Evolutionary conservation across 352 stramenopile genomes (phyloP), one percentile per base, ranked within the genome.

Genomic region (Globisporangium polare): DNA sequence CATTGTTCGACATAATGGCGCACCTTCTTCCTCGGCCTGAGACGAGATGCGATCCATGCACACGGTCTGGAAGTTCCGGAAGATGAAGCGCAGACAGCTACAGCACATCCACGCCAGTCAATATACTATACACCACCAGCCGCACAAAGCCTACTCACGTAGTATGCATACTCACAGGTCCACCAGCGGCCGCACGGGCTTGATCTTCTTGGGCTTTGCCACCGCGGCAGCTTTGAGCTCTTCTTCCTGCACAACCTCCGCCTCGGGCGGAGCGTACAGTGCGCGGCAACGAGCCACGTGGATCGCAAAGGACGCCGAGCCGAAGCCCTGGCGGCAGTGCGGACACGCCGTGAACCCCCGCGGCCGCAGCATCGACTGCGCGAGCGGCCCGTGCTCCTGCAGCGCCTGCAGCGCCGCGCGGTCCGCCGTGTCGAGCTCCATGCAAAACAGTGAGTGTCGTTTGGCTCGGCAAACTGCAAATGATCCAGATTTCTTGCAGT

Each of bases 61-160:
- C 26, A 88, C 60, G 35, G 69, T 78, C 39, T 87, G 73, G 57
- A 92, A 92, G 60, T 92, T 83, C 49, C 77, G 86, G 17, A 78
- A 86, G 50, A 90, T 65, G 27, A 85, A 73, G 0, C 67, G 69
- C 20, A 91, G 69, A 46, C 82, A 91, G 58, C 82, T 91, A 37
- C 41, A 53, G 22, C 31, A 58, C 29, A 43, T 3, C 8, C 35
- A 50, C 37, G 18, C 10, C 8, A 24, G 18, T 45, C 39, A 45
- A 17, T 22, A 22, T 6, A 53, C 37, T 8, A 33, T 50, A 43
- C 35, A 37, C 9, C 3, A 53, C 10, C 20, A 27, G 15, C 27
- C 1, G 2, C 15, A 43, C 13, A 10, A 43, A 1, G 33, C 1
- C 37, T 0, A 12, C 15, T n/a, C n/a, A 6, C 37, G 3, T 43